phyloP scores from a whole-genome alignment of 2,329 filamentous ascomycete species.

The Botrytis galanthina region DNA sequence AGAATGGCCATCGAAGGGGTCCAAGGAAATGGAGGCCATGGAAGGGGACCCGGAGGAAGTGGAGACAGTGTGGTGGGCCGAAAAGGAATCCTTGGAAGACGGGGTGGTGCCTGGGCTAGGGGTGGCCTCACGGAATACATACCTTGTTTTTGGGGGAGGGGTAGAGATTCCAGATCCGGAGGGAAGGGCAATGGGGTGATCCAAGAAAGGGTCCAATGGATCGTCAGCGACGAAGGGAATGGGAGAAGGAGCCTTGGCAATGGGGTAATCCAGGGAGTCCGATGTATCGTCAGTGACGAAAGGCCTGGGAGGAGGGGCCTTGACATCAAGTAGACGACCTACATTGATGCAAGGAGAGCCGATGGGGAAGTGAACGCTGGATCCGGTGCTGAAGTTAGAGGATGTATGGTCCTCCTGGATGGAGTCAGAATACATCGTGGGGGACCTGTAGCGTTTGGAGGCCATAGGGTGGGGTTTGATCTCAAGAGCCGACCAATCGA shows the following conservation, averaged over 20 bases:
- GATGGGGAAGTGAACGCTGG: background rate
- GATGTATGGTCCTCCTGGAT: background rate
- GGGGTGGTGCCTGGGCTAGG: background rate
- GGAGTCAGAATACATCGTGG: conserved; percentile 10
- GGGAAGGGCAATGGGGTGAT: background rate
- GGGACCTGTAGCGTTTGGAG: background rate
- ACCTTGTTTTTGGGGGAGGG: background rate
- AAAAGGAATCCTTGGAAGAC: background rate
- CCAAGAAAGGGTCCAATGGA: background rate
- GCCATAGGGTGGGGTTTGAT: background rate
- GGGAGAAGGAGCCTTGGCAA: background rate
- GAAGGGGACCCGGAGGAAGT: background rate
- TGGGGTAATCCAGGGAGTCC: background rate
- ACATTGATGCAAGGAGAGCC: background rate
- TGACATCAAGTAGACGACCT: background rate
- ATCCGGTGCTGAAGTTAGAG: background rate
- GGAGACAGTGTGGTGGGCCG: background rate
- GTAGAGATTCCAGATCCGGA: background rate
- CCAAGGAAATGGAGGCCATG: background rate
- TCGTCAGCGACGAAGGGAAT: background rate
- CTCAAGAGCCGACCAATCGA: conserved; percentile 16
- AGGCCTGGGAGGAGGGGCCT: background rate
- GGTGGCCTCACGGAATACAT: background rate
- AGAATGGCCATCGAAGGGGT: background rate
- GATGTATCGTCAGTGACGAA: background rate